A percentile compares a stretch with the other conserved stretches of the same genome.
phyloP scores from a whole-genome alignment of 805 yeast species.

The Metschnikowia reukaufii region DNA sequence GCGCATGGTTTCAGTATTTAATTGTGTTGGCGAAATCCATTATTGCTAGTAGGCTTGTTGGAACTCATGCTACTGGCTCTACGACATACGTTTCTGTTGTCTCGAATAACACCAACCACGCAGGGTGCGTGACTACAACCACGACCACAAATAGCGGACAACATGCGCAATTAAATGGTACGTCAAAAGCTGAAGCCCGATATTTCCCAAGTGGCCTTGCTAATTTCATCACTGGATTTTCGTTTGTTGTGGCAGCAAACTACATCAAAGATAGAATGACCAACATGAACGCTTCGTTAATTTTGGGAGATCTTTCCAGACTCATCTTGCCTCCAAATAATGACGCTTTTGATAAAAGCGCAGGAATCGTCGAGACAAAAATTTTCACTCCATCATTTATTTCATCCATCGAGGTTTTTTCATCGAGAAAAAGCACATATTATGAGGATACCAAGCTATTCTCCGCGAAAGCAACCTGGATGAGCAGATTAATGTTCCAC shows the following conservation, averaged over 20 bases:
- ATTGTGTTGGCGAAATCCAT: slow-evolving; percentile 31
- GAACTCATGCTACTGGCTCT: slow-evolving; percentile 26
- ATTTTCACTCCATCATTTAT: neutral
- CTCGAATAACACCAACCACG: slow-evolving; percentile 10
- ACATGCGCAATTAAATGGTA: slow-evolving; percentile 7
- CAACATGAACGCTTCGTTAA: neutral
- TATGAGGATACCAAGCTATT: slow-evolving; percentile 1
- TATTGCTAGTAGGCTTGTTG: slow-evolving; percentile 32
- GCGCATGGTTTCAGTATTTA: slow-evolving; percentile 25
- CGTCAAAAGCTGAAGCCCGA: slow-evolving; percentile 15
- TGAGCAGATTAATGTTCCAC: neutral
- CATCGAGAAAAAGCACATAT: slow-evolving; percentile 3
- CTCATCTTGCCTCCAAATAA: neutral
- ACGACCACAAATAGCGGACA: slow-evolving; percentile 16
- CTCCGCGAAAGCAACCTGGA: slow-evolving; percentile 9
- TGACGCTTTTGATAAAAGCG: too few species aligned
- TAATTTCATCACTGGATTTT: slow-evolving; percentile 22
- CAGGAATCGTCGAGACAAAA: neutral
- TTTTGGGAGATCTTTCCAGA: neutral
- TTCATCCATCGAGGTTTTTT: neutral
- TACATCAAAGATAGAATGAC: slow-evolving; percentile 15
- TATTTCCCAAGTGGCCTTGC: slow-evolving; percentile 9
- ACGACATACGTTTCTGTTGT: slow-evolving; percentile 25
- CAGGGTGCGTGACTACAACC: slow-evolving; percentile 15
- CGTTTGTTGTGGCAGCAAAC: slow-evolving; percentile 22